Evolutionary conservation across 2,329 filamentous ascomycete genomes (phyloP), one percentile per base, ranked within the genome.

Genomic region (Cytospora schulzeri): DNA sequence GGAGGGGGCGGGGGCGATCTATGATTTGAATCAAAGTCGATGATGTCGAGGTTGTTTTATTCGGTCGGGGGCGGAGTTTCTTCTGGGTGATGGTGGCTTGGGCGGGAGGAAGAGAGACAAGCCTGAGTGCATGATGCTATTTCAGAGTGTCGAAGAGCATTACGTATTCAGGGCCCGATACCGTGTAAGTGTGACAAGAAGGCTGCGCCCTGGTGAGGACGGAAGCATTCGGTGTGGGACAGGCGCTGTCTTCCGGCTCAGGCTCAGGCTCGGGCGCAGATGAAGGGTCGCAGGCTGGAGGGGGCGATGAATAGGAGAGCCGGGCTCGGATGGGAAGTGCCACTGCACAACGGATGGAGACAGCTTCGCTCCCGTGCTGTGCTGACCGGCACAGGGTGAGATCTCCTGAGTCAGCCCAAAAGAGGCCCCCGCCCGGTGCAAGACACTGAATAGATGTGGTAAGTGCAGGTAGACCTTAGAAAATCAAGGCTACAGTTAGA

Each of bases 71-170:
- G 65, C 65, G 55, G 62, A 67, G 58, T 48, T 56, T 33, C 60
- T 57, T 65, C 55, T 67, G 45, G 62, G 26, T 29, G 55, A 65
- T 60, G 65, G 65, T 60, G 65, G 62, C 65, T 65, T 65, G 56
- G 63, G 63, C 65, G 58, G 65, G 53, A 65, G 58, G 35, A 59
- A 35, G 62, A 61, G 59, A 54, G 65, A 65, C 59, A 56, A 57
- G 65, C 65, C 65, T 60, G 63, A 56, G 65, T 53, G 65, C 65
- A 67, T 67, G 58, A 64, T 67, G 65, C 62, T 67, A 59, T 63
- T 62, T 58, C 50, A 54, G 45, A 67, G 55, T 31, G 56, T 62
- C 53, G 50, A 62, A 58, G 58, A 57, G 62, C 62, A 64, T 67
- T 67, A 65, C 62, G 58, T 67, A 64, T 63, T 53, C 58, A 60